Evolutionary conservation across 2,329 filamentous ascomycete genomes (phyloP).

Genomic region (Aspergillus thermomutatus): DNA sequence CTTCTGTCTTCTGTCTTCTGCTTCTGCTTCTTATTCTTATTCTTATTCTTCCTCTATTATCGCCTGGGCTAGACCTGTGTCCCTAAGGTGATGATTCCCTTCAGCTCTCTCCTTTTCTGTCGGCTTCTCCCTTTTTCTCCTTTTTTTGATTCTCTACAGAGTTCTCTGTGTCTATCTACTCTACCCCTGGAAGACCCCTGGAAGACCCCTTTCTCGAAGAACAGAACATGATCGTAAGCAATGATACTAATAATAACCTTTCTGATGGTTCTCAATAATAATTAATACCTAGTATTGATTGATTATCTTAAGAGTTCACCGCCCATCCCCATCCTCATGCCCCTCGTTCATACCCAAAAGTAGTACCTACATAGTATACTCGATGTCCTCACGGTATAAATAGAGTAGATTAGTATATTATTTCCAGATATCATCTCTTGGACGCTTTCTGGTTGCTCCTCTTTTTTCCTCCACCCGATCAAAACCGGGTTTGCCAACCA

Average conservation of each 20-base stretch:
- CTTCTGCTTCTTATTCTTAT: conserved; percentile 4
- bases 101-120: background rate
- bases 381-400: background rate
- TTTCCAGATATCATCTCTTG: too few species aligned
- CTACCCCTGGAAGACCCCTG: too few species aligned
- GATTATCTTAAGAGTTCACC: background rate
- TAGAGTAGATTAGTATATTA: background rate
- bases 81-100: background rate
- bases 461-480: background rate
- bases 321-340: background rate
- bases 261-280: background rate
- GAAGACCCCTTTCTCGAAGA: background rate
- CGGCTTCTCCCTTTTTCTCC: background rate
- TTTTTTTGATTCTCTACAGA: background rate
- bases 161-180: background rate
- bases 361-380: too few species aligned
- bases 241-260: background rate
- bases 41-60: background rate
- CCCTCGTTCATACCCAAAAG: background rate
- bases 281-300: background rate
- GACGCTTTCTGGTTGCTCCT: background rate
- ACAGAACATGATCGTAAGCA: too few species aligned
- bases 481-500: background rate
- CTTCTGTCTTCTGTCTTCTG: too few species aligned
- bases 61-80: background rate